phyloP scores from a whole-genome alignment of 306 rosid genomes.

The Glycine soja region DNA sequence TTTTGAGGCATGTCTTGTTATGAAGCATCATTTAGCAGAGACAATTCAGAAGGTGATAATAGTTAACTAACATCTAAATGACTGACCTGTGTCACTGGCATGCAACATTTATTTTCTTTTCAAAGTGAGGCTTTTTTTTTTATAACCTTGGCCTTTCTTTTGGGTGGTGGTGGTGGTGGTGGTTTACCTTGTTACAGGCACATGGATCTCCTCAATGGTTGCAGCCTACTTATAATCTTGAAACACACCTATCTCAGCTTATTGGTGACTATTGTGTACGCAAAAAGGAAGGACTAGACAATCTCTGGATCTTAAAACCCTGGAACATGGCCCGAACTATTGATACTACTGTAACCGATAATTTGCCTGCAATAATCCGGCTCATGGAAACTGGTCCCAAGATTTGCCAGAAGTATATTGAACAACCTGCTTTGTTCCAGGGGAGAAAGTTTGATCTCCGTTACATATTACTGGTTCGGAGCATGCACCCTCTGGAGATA shows the following conservation, averaged over 20 bases:
- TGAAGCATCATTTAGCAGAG: conserved; percentile 98
- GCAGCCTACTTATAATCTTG: conserved; percentile 96
- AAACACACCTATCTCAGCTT: conserved; percentile 79
- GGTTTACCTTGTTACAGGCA: conserved; percentile 62
- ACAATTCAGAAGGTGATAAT: conserved; percentile 81
- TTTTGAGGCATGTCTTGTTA: conserved; percentile 93
- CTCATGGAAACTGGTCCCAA: conserved; percentile 98
- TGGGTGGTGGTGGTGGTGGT: conserved; percentile 25
- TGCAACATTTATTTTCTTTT: conserved; percentile 21
- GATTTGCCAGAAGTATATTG: conserved; percentile 97
- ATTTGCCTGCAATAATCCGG: conserved; percentile 78
- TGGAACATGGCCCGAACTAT: conserved; percentile 99
- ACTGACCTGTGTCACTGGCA: conserved; percentile 23
- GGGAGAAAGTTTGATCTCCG: conserved; percentile 94
- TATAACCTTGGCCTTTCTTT: not conserved
- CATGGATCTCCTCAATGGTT: conserved; percentile 88
- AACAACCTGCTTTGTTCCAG: conserved; percentile 82
- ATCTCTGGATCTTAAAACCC: conserved; percentile 93
- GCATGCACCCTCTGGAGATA: conserved; percentile 80
- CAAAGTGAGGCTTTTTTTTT: conserved; percentile 16
- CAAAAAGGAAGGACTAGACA: conserved; percentile 71
- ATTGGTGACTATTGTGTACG: conserved; percentile 83
- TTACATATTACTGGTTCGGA: conserved; percentile 82
- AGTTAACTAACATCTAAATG: conserved; percentile 23
- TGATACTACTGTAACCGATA: conserved; percentile 89